A percentile compares a stretch with the other conserved stretches of the same genome.
These are phyloP conservation scores for Kernera saxatilis DNA, from an alignment of 345 rosid genomes.

Conservation along the genomic window DNA sequence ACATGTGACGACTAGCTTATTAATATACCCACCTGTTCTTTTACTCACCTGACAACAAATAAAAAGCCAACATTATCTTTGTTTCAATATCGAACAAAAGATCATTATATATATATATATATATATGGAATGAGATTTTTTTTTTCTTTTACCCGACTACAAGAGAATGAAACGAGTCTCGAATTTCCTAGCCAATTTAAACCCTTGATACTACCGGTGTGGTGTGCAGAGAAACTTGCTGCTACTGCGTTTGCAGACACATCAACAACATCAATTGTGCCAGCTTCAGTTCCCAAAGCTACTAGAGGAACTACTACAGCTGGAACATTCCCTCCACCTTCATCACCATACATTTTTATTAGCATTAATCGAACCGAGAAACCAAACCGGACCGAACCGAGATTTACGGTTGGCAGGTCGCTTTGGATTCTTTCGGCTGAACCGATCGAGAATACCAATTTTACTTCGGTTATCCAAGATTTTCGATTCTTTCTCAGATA, in stretches of 20 bases:
- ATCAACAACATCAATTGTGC: constrained; percentile 74
- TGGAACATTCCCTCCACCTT: constrained; percentile 82
- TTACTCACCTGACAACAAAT: constrained; percentile 56
- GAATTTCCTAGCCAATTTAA: constrained; percentile 93
- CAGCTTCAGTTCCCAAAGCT: constrained; percentile 85
- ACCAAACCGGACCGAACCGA: no score
- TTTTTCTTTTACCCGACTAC: constrained; percentile 42
- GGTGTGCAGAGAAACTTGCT: constrained; percentile 73
- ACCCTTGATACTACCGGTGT: constrained; percentile 61
- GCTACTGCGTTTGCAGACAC: constrained; percentile 84
- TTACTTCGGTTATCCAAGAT: no score
- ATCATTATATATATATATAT: no score
- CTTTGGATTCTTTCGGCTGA: no score
- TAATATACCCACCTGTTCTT: constrained; percentile 70
- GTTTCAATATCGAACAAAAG: neutral
- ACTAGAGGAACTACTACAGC: constrained; percentile 85
- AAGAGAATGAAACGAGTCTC: constrained; percentile 79
- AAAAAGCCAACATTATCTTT: neutral
- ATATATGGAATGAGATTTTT: no score
- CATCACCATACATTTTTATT: constrained; percentile 18
- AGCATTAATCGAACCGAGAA: no score
- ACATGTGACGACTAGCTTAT: constrained; percentile 77
- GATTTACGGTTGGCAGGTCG: no score
- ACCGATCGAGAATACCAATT: no score
- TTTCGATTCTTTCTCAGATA: no score